phyloP scores from a whole-genome alignment of 192 early-diverging fungal species.

The Cladochytrium replicatum region DNA sequence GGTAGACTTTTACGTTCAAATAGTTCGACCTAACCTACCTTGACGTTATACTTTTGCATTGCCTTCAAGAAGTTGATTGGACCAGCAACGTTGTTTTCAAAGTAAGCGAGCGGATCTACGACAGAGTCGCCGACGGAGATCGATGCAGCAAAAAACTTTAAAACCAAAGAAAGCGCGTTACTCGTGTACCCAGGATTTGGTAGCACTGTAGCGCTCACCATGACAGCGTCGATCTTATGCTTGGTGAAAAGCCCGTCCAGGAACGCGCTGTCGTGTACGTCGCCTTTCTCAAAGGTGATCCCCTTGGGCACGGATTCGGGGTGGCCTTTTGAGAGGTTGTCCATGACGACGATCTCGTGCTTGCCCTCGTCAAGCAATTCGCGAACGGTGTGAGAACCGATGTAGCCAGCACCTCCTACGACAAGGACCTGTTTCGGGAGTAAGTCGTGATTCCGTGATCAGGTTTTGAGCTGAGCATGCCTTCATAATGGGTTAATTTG shows the following conservation, averaged over 20 bases:
- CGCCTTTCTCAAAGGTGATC: conserved; percentile 63
- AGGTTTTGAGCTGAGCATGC: no score
- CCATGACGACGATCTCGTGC: conserved; percentile 81
- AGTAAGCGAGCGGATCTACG: conserved; percentile 75
- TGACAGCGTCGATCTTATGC: conserved; percentile 47
- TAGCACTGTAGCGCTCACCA: conserved; percentile 22
- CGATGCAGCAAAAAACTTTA: conserved; percentile 36
- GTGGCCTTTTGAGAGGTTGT: conserved; percentile 70
- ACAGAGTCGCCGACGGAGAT: conserved; percentile 82
- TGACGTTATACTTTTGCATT: conserved; percentile 72
- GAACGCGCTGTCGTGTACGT: conserved; percentile 59
- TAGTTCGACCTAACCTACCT: no score
- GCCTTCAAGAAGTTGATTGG: conserved; percentile 73
- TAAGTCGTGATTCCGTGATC: no score
- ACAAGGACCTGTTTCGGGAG: conserved; percentile 32
- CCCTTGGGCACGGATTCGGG: conserved; percentile 26
- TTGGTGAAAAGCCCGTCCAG: conserved; percentile 63
- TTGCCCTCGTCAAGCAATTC: conserved; percentile 51
- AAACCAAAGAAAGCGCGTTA: no score
- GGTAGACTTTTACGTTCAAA: not conserved
- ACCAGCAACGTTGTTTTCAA: conserved; percentile 87
- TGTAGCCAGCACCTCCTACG: conserved; percentile 64
- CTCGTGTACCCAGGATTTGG: no score
- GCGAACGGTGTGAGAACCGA: conserved; percentile 88
- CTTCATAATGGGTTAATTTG: no score